A percentile compares a stretch with the other conserved stretches of the same genome.
These are phyloP conservation scores for Aspergillus tamarii DNA, from an alignment of 2,329 filamentous ascomycete species.

Conservation along the genomic window DNA sequence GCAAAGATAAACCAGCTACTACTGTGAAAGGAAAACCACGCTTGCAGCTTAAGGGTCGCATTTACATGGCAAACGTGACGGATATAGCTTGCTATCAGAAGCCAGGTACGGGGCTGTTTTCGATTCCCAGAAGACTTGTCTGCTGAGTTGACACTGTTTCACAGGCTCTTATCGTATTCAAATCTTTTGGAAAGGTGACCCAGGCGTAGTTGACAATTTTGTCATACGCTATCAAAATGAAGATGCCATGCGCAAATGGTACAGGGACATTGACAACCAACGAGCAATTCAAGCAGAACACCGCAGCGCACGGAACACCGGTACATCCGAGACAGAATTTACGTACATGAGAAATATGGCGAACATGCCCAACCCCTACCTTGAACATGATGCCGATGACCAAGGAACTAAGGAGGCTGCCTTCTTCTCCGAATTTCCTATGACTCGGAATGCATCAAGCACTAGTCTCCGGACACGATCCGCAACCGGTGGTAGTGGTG, in stretches of 20 bases:
- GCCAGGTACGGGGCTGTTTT: constrained; percentile 66
- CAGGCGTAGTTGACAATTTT: constrained; percentile 94
- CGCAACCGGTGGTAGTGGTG: constrained; percentile 64
- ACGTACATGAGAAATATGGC: constrained; percentile 73
- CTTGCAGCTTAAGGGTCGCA: constrained; percentile 91
- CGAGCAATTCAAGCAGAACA: constrained; percentile 61
- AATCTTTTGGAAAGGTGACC: constrained; percentile 98
- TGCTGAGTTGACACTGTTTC: neutral
- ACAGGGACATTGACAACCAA: constrained; percentile 75
- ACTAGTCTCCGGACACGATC: constrained; percentile 76
- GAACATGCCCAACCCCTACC: constrained; percentile 80
- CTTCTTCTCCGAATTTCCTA: constrained; percentile 53
- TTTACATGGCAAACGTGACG: constrained; percentile 99
- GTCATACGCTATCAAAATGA: constrained; percentile 92
- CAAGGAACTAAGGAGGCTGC: constrained; percentile 42
- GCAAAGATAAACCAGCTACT: constrained; percentile 70
- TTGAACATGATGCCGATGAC: constrained; percentile 61
- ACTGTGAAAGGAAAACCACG: constrained; percentile 74
- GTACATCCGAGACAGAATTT: constrained; percentile 71
- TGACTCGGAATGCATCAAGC: constrained; percentile 72
- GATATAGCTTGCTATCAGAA: constrained; percentile 87
- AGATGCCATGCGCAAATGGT: constrained; percentile 92
- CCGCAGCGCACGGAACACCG: constrained; percentile 55
- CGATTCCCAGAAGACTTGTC: constrained; percentile 8
- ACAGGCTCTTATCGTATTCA: constrained; percentile 90